Evolutionary conservation across 2,329 filamentous ascomycete genomes (phyloP).

Genomic region (Fusarium keratoplasticum): DNA sequence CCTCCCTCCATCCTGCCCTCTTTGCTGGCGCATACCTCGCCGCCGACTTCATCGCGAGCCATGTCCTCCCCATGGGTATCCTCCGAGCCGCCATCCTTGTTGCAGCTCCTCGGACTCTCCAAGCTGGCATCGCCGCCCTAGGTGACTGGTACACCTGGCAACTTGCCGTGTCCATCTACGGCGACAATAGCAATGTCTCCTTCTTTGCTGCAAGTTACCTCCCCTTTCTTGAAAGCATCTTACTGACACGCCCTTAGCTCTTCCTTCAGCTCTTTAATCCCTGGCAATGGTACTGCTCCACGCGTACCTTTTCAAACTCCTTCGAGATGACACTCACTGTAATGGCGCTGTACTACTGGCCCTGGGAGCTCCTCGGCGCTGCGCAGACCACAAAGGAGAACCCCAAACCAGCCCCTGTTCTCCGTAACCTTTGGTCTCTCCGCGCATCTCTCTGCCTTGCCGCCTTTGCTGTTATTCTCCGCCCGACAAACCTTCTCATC

Average conservation of each 20-base stretch:
- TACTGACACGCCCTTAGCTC: constrained; percentile 39
- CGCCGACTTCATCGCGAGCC: constrained; percentile 66
- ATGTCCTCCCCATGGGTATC: constrained; percentile 64
- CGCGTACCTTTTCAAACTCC: constrained; percentile 93
- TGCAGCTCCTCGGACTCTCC: constrained; percentile 77
- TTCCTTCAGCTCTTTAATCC: constrained; percentile 58
- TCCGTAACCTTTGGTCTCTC: constrained; percentile 46
- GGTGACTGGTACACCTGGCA: constrained; percentile 92
- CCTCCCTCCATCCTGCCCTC: constrained; percentile 88
- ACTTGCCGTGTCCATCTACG: constrained; percentile 80
- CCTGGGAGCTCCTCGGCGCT: constrained; percentile 77
- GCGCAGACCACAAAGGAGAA: constrained; percentile 54
- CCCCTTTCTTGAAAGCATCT: neutral
- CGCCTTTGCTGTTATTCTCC: constrained; percentile 83
- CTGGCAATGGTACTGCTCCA: constrained; percentile 98
- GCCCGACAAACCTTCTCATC: constrained; percentile 89
- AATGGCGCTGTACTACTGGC: constrained; percentile 84
- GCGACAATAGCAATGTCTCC: constrained; percentile 69
- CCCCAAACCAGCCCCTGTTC: constrained; percentile 45
- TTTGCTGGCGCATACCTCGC: constrained; percentile 81
- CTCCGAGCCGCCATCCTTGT: constrained; percentile 75
- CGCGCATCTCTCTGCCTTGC: constrained; percentile 78
- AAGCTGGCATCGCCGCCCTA: constrained; percentile 81
- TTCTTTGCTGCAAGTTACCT: constrained; percentile 74
- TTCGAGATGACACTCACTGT: constrained; percentile 90